Evolutionary conservation across 257 asterid genomes (phyloP).

Genomic region (Solanum peruvianum): DNA sequence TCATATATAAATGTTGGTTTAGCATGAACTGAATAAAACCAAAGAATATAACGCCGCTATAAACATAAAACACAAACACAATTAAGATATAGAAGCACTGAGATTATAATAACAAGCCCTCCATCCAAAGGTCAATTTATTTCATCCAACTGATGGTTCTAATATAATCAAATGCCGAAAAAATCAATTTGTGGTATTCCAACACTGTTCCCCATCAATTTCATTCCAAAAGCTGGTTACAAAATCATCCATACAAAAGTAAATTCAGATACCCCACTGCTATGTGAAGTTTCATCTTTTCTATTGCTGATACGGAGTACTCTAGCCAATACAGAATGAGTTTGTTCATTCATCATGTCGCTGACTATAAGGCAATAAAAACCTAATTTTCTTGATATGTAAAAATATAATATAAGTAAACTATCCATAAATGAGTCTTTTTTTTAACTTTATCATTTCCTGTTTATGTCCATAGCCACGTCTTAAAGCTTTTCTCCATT

Average conservation of each 20-base stretch:
- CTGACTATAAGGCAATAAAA: not conserved
- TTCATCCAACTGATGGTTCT: not conserved
- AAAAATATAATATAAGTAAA: not conserved
- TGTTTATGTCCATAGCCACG: not conserved
- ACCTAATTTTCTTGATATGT: not conserved
- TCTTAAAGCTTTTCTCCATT: not conserved
- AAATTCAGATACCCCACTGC: not conserved
- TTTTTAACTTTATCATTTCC: not conserved
- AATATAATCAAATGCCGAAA: not conserved
- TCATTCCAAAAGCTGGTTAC: not conserved
- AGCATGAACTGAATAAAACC: not conserved
- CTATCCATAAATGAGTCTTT: not conserved
- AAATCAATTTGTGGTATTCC: not conserved
- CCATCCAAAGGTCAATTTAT: not conserved
- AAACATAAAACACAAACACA: not conserved
- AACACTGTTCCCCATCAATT: not conserved
- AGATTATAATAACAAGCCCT: not conserved
- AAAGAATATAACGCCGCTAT: not conserved
- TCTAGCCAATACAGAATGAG: not conserved
- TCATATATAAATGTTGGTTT: not conserved
- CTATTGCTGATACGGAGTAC: not conserved
- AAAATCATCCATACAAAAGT: not conserved
- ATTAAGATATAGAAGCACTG: not conserved
- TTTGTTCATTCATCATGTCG: not conserved
- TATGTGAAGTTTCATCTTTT: not conserved